Evolutionary conservation across 2,329 filamentous ascomycete species (phyloP).

Genomic region (Fusarium keratoplasticum): DNA sequence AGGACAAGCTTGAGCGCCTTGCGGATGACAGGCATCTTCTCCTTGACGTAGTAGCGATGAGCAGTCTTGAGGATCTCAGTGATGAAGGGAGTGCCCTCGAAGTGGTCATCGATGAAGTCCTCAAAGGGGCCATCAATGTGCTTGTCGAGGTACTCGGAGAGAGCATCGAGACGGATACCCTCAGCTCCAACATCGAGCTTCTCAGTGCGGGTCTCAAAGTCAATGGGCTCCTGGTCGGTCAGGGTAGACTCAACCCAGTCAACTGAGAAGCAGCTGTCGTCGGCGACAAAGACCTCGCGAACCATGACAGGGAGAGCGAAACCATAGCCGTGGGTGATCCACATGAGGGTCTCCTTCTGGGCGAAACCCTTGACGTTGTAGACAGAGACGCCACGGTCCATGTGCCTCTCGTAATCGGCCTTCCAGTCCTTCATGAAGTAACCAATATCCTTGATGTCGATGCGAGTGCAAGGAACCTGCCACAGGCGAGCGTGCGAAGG

Average conservation of each 20-base stretch:
- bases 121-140: conserved; percentile 94
- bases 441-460: conserved; percentile 97
- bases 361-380: conserved; percentile 92
- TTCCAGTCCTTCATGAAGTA: conserved; percentile 99
- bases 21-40: conserved; percentile 88
- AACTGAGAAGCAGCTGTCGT: conserved; percentile 91
- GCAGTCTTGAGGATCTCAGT: conserved; percentile 97
- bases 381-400: conserved; percentile 87
- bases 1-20: conserved; percentile 96
- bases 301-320: conserved; percentile 93
- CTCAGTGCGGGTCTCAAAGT: conserved; percentile 89
- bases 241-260: conserved; percentile 91
- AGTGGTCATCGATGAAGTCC: conserved; percentile 94
- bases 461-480: conserved; percentile 97
- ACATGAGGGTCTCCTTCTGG: conserved; percentile 77
- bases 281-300: conserved; percentile 90
- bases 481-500: conserved; percentile 94
- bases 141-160: conserved; percentile 94
- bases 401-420: conserved; percentile 93
- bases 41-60: conserved; percentile 91
- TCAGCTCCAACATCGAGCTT: conserved; percentile 90
- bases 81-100: conserved; percentile 93
- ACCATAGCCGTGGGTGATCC: conserved; percentile 96
- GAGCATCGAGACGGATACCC: conserved; percentile 81
- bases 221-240: conserved; percentile 74